A percentile compares a stretch with the other conserved stretches of the same genome.
phyloP scores from a whole-genome alignment of 176 grass and related monocot genomes.

The Cenchrus americanus region DNA sequence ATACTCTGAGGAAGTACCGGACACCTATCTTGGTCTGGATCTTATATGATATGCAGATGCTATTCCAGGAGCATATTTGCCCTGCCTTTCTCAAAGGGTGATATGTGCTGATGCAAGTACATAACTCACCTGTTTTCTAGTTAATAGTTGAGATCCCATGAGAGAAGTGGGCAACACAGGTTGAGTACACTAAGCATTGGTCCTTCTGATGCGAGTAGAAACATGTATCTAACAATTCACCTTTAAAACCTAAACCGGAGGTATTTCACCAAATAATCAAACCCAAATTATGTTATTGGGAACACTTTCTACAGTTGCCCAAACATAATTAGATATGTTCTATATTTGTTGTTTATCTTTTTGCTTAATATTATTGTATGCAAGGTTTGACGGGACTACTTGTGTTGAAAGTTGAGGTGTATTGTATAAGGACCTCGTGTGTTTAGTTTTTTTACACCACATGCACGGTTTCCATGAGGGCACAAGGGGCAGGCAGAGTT shows the following conservation, averaged over 20 bases:
- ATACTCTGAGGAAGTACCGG: background rate
- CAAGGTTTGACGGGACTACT: background rate
- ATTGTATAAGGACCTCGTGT: background rate
- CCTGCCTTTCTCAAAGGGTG: background rate
- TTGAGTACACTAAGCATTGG: background rate
- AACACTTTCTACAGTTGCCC: background rate
- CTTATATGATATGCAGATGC: background rate
- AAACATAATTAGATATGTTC: background rate
- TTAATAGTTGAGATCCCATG: background rate
- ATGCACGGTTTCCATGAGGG: background rate
- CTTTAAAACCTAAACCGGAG: background rate
- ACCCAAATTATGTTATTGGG: background rate
- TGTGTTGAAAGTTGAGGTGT: background rate
- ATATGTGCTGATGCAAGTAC: background rate
- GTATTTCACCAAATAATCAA: background rate
- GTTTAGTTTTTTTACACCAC: background rate
- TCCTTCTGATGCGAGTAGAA: background rate
- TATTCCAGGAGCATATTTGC: background rate
- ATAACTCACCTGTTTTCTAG: background rate
- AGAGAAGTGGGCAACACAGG: background rate
- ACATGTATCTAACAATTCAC: background rate
- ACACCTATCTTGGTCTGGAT: background rate
- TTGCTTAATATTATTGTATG: background rate
- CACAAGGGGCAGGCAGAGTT: background rate
- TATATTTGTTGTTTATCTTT: background rate